Conservation (phyloP, 768 basidiomycete genomes). For the Daedaleopsis nitida region DNA sequence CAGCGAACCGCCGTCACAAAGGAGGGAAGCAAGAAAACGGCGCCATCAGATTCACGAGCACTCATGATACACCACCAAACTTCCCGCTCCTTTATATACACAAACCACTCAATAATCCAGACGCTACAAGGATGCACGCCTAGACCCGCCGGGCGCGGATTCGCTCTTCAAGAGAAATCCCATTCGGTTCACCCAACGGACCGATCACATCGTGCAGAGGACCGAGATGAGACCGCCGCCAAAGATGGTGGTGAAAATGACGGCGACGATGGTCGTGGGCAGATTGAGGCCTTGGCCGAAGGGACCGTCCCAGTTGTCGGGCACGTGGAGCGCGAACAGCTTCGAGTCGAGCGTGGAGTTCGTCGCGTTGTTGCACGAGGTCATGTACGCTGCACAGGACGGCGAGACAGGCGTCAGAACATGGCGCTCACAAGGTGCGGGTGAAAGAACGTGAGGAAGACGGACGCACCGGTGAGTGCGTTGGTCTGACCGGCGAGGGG, state of each 20-base stretch:
- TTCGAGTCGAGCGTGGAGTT: conserved; percentile 43
- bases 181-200: not conserved
- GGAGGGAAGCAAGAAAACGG: not conserved
- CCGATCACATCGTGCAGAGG: conserved; percentile 51
- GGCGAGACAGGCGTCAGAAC: not conserved
- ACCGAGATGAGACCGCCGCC: conserved; percentile 51
- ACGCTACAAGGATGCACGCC: not conserved
- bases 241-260: conserved; percentile 47
- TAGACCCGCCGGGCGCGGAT: conserved; percentile 1
- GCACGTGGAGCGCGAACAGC: conserved; percentile 45
- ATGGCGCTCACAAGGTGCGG: not conserved
- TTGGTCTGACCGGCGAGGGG: conserved; percentile 58
- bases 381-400: conserved; percentile 50
- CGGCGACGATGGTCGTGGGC: conserved; percentile 45
- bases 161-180: not conserved
- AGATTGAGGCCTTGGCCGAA: conserved; percentile 47
- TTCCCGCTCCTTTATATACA: not conserved
- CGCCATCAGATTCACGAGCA: not conserved
- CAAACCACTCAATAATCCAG: not conserved
- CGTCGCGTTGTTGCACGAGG: conserved; percentile 41
- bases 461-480: conserved; percentile 54
- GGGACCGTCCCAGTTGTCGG: conserved; percentile 64
- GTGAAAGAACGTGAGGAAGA: not conserved
- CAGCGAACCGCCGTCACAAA: not conserved
- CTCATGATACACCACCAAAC: not conserved